Evolutionary conservation across 441 rosid genomes (phyloP), one percentile per base, ranked within the genome.

Genomic region (Geranium incanum): DNA sequence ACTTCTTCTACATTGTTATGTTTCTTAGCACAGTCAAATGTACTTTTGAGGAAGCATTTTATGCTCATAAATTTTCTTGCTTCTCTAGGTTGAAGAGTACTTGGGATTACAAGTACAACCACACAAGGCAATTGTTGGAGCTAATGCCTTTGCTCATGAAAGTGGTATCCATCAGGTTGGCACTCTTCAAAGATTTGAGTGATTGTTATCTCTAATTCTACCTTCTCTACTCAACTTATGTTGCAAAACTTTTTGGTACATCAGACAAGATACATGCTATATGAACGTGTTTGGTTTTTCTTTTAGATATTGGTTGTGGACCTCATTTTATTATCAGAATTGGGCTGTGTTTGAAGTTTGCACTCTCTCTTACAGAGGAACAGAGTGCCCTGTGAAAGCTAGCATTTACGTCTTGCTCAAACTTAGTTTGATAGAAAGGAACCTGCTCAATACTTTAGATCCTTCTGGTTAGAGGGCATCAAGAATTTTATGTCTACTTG

Each of bases 91-190:
- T n/a, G 99, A 95, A 69, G 97, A 95, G 11, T 92, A 87, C 78
- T 87, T 97, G 0, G 99, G 97, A 18, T 78, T 95, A 83, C 86
- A 86, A 0, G 82, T 90, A 50, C 99, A 95, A 82, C 99, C 99
- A 2, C 99, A 95, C 83, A 95, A 95, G 84, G 99, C 99, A 55
- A 88, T 90, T 72, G 96, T 92, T 73, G 93, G 98, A 71, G 96
- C 88, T 19, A 92, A 92, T 84, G 98, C 96, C 70, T 92, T 92
- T 77, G 93, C 95, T 67, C 93, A 89, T 83, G 96, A 88, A 79
- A 92, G 98, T 75, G 96, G 96, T 69, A 87, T 90, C 63, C 98
- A 89, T 81, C 93, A 89, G 92, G 98, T 88, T 75, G 69, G 86
- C 72, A 59, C 23, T 19, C 11, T 59, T 59, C 28, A 59, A 21